Conservation (phyloP, 2,329 filamentous ascomycete genomes). For the Phoma sp. region DNA sequence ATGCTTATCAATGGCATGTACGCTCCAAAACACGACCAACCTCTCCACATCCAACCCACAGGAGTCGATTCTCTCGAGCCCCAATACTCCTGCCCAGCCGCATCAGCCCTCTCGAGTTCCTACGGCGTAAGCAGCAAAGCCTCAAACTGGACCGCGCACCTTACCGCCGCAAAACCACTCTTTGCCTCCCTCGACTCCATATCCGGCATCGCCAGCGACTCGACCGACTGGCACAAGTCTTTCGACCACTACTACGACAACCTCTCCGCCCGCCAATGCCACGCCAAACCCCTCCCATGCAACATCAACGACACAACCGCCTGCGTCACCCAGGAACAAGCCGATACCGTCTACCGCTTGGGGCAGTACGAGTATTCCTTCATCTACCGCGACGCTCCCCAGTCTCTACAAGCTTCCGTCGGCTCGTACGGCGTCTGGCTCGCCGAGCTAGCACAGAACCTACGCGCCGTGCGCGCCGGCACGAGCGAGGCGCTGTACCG, state of each 20-base stretch:
- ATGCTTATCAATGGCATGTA: constrained; percentile 75
- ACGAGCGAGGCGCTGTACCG: constrained; percentile 60
- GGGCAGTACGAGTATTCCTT: constrained; percentile 83
- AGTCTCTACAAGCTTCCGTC: constrained; percentile 67
- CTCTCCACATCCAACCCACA: constrained; percentile 57
- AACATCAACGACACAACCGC: constrained; percentile 56
- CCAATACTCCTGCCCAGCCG: constrained; percentile 68
- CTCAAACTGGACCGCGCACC: constrained; percentile 67
- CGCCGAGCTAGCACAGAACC: constrained; percentile 71
- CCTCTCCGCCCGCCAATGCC: constrained; percentile 78
- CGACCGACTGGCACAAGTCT: constrained; percentile 70
- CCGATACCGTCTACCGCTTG: constrained; percentile 74
- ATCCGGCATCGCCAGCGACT: constrained; percentile 65
- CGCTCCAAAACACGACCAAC: constrained; percentile 27
- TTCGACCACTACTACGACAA: constrained; percentile 89
- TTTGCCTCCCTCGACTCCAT: constrained; percentile 69
- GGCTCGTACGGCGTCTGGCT: constrained; percentile 75
- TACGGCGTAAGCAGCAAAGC: constrained; percentile 54
- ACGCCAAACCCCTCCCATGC: constrained; percentile 75
- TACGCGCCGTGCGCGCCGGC: constrained; percentile 56
- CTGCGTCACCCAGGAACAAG: constrained; percentile 68
- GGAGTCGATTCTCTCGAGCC: constrained; percentile 77
- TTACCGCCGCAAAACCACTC: constrained; percentile 62
- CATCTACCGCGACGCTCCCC: constrained; percentile 71
- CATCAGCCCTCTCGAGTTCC: constrained; percentile 52